Conservation (phyloP, 805 yeast species). For the Kluyveromyces dobzhanskii region DNA sequence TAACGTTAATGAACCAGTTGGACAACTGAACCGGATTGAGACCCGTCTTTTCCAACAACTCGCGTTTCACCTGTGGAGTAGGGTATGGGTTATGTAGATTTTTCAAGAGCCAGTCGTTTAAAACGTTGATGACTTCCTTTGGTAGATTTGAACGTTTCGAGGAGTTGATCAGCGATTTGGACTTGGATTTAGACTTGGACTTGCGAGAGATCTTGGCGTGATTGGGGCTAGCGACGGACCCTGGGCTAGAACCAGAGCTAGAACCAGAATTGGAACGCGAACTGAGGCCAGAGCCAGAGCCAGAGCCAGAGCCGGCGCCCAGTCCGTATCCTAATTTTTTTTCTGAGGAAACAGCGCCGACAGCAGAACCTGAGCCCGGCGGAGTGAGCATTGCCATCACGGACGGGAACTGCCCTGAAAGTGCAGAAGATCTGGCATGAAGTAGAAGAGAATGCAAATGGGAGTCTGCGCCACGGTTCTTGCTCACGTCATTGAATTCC, state of each 20-base stretch:
- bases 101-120: conserved; percentile 64
- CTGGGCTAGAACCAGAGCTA: no score
- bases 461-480: not conserved
- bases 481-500: not conserved
- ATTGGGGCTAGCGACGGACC: no score
- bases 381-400: no score
- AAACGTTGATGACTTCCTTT: conserved; percentile 62
- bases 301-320: no score
- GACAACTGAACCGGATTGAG: conserved; percentile 72
- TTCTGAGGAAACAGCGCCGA: no score
- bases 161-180: not conserved
- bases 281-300: no score
- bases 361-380: no score
- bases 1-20: conserved; percentile 85
- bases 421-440: no score
- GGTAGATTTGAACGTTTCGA: conserved; percentile 65
- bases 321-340: no score
- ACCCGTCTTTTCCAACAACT: conserved; percentile 62
- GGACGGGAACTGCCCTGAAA: no score
- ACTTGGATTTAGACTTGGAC: not conserved
- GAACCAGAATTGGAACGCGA: no score
- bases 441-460: not conserved
- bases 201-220: not conserved
- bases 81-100: conserved; percentile 82
- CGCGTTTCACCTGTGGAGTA: conserved; percentile 66